These are phyloP conservation scores for Clitocybe nebularis DNA, from an alignment of 1,284 basidiomycete species.

Conservation along the genomic window DNA sequence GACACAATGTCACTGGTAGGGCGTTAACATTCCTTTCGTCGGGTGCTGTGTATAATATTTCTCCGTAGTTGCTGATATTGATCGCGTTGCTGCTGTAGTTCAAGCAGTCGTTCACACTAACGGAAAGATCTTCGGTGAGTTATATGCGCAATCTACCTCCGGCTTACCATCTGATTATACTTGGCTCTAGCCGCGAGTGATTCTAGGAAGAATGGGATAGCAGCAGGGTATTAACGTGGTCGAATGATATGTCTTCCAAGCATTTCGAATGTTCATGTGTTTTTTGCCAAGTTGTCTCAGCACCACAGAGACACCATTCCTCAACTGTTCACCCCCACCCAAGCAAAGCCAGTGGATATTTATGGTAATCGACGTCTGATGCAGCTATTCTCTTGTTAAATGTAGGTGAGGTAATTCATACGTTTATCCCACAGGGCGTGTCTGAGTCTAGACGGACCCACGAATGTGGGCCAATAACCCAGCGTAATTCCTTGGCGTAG, in stretches of 20 bases:
- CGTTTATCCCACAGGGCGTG: too few species aligned
- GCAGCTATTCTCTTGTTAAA: too few species aligned
- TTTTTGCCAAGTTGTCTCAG: too few species aligned
- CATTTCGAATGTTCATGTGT: too few species aligned
- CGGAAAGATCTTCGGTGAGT: conserved; percentile 57
- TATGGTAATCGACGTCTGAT: too few species aligned
- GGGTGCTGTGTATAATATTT: conserved; percentile 6
- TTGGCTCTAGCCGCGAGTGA: conserved; percentile 66
- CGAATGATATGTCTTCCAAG: not conserved
- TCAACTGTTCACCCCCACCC: not conserved
- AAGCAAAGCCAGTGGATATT: too few species aligned
- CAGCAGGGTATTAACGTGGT: conserved; percentile 64
- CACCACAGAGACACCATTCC: too few species aligned
- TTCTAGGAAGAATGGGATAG: conserved; percentile 80
- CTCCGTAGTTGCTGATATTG: conserved; percentile 45
- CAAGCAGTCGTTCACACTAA: conserved; percentile 64
- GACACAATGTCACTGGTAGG: conserved; percentile 75
- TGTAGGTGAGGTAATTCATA: too few species aligned
- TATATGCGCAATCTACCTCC: not conserved
- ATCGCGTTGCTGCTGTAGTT: conserved; percentile 64
- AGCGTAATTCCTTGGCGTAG: not conserved
- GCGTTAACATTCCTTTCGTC: not conserved
- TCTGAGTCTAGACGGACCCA: too few species aligned
- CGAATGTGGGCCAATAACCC: too few species aligned
- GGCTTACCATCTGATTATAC: conserved; percentile 2